A percentile compares a stretch with the other conserved stretches of the same genome.
These are phyloP conservation scores for Cotoneaster glaucophyllus DNA, from an alignment of 306 rosid species.

Conservation along the genomic window DNA sequence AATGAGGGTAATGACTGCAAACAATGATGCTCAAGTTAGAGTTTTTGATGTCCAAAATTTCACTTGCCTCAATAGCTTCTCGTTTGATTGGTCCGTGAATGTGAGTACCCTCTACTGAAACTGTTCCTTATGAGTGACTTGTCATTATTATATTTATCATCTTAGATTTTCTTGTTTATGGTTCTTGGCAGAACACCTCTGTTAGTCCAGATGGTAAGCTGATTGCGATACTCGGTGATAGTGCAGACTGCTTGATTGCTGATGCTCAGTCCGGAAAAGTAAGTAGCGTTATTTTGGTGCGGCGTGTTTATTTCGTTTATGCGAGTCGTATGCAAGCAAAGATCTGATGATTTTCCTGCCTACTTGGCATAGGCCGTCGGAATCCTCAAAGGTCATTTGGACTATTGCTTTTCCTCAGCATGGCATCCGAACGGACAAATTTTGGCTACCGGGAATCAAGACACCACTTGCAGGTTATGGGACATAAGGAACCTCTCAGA, in stretches of 20 bases:
- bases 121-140: background rate
- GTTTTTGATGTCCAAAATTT: slow-evolving; percentile 58
- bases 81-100: slow-evolving; percentile 88
- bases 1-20: slow-evolving; percentile 63
- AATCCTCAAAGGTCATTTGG: slow-evolving; percentile 79
- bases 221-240: slow-evolving; percentile 83
- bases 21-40: slow-evolving; percentile 83
- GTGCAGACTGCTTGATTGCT: slow-evolving; percentile 66
- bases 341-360: background rate
- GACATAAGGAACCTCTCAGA: slow-evolving; percentile 76
- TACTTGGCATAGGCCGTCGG: slow-evolving; percentile 37
- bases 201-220: slow-evolving; percentile 80
- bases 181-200: slow-evolving; percentile 51
- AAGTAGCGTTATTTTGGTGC: background rate
- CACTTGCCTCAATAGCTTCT: slow-evolving; percentile 54
- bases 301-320: background rate
- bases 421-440: slow-evolving; percentile 92
- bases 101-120: slow-evolving; percentile 46
- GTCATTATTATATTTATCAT: background rate
- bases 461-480: slow-evolving; percentile 93
- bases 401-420: slow-evolving; percentile 84
- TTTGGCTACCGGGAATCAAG: slow-evolving; percentile 95
- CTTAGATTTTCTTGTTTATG: background rate
- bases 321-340: background rate
- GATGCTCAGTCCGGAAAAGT: slow-evolving; percentile 76